Evolutionary conservation across 1,139 yeast genomes (phyloP).

Genomic region (Casaregolazyma lundiana): DNA sequence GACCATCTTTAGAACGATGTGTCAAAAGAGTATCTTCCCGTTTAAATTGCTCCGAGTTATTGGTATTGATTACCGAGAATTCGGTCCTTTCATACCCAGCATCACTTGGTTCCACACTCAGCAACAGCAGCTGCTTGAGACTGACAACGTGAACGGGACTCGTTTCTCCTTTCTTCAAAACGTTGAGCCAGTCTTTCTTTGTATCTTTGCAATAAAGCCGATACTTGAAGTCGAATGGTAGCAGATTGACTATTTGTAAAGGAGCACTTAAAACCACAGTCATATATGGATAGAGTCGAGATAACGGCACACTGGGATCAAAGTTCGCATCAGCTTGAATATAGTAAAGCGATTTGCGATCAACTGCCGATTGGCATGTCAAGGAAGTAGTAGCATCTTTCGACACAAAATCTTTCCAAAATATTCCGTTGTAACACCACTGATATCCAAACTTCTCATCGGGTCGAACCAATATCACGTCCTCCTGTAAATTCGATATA

Average conservation of each 20-base stretch:
- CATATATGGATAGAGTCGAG: conserved; percentile 81
- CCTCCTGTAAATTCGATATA: conserved; percentile 58
- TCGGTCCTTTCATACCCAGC: conserved; percentile 68
- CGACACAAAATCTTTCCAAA: conserved; percentile 56
- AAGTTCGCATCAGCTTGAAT: conserved; percentile 71
- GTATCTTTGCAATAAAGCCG: conserved; percentile 72
- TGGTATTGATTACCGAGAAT: conserved; percentile 67
- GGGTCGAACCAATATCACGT: conserved; percentile 60
- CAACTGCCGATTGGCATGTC: conserved; percentile 27
- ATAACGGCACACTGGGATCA: conserved; percentile 61
- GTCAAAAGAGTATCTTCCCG: conserved; percentile 44
- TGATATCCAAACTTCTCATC: conserved; percentile 47
- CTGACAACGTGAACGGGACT: conserved; percentile 79
- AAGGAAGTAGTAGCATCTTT: conserved; percentile 15
- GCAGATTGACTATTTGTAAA: conserved; percentile 71
- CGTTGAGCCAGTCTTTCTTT: conserved; percentile 65
- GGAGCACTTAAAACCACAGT: conserved; percentile 78
- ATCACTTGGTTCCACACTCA: conserved; percentile 65
- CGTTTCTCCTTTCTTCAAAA: conserved; percentile 57
- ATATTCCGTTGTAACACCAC: conserved; percentile 61
- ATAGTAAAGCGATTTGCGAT: conserved; percentile 44
- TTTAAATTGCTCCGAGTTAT: conserved; percentile 48
- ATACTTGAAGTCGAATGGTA: conserved; percentile 78
- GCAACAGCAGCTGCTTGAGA: conserved; percentile 60
- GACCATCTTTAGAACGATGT: conserved; percentile 50